phyloP scores from a whole-genome alignment of 257 asterid species.

The Primulina tabacum region DNA sequence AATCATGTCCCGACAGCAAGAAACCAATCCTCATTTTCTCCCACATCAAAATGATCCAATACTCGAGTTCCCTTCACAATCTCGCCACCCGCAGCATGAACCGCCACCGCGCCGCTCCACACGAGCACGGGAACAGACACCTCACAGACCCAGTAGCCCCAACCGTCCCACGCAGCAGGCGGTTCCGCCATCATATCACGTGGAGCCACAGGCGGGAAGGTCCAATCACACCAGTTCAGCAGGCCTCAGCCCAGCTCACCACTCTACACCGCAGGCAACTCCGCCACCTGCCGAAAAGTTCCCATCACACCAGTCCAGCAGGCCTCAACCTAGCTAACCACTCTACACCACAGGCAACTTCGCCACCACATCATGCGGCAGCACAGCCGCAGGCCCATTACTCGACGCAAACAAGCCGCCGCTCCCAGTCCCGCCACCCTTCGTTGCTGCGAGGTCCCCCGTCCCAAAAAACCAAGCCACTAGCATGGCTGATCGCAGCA shows the following conservation, averaged over 20 bases:
- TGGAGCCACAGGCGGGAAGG: constrained; percentile 16
- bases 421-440: constrained; percentile 16
- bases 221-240: constrained; percentile 20
- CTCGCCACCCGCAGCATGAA: constrained; percentile 22
- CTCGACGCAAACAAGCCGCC: background rate
- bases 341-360: background rate
- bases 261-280: too few species aligned
- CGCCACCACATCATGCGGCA: background rate
- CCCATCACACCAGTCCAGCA: background rate
- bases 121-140: constrained; percentile 24
- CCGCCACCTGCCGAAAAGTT: too few species aligned
- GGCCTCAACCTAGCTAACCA: constrained; percentile 11
- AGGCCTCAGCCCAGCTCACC: too few species aligned
- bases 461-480: constrained; percentile 42
- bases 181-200: constrained; percentile 9
- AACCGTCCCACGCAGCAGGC: constrained; percentile 18
- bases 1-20: constrained; percentile 36
- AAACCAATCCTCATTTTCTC: constrained; percentile 45
- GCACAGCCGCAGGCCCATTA: background rate
- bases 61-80: constrained; percentile 33
- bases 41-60: constrained; percentile 33
- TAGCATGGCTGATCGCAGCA: constrained; percentile 80
- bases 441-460: constrained; percentile 30
- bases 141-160: constrained; percentile 22
- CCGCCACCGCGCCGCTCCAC: constrained; percentile 20